Evolutionary conservation across 169 alveolate genomes (phyloP), one percentile per base, ranked within the genome.

Genomic region (Babesia bovis): DNA sequence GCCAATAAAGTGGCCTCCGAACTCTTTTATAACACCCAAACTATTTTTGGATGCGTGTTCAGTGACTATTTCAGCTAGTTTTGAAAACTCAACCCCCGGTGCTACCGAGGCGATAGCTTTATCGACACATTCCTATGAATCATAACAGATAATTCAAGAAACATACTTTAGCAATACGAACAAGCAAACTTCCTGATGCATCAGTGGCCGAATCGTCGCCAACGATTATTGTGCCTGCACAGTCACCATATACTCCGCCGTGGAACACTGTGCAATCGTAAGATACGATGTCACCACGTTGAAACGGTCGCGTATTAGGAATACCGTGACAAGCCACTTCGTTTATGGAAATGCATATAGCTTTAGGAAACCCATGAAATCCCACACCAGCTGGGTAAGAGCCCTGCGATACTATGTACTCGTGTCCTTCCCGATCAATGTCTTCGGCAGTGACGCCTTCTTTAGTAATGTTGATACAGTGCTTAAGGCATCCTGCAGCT

Each of bases 351-450:
- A 96, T 91, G 69, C 98, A 95, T 0, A 94, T 92, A 49, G 96
- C 92, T 79, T 93, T 94, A 3, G 98, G 98, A 74, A 94, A 95
- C 30, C 94, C 95, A 87, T 88, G 92, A 73, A 91, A 96, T 65
- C 92, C 94, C 41, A 96, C 89, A 10, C 98, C 97, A 28, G 96
- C 91, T n/a, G 98, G 98, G 85, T 94, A 96, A 3, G 97, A 97
- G 59, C 92, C 95, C 26, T 86, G 61, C 30, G 81, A 51, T 58
- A 95, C 88, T 44, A 92, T 90, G 72, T 71, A 89, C 47, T 95
- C 90, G 66, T 93, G 97, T 30, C 92, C 96, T 19, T 90, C 57
- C 53, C 89, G 76, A 71, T 95, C 98, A 23, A 94, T 81, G 23
- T 92, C 95, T 60, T 95, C 96, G 5, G 96, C 92, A 13, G 96